Percentiles rank a stretch among this genome's conserved stretches.
Conservation (phyloP, 306 rosid species). For the Abrus pulchellus region DNA sequence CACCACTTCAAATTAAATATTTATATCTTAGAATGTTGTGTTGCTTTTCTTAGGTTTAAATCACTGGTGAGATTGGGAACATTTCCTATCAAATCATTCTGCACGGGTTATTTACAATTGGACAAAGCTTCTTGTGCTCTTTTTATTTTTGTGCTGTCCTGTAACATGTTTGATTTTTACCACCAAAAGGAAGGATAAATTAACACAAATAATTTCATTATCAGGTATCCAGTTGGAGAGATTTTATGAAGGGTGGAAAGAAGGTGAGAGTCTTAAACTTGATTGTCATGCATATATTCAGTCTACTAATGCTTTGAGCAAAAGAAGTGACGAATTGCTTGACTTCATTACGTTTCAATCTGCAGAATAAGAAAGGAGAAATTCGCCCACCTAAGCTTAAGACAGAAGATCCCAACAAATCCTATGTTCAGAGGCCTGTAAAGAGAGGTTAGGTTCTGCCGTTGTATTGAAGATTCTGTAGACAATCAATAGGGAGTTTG, state of each 20-base stretch:
- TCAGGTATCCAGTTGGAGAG: conserved; percentile 94
- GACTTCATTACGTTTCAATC: background rate
- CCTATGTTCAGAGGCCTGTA: conserved; percentile 85
- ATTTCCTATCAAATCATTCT: background rate
- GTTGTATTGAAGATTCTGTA: conserved; percentile 3
- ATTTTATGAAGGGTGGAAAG: conserved; percentile 84
- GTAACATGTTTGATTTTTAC: background rate
- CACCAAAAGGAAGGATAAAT: background rate
- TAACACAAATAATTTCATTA: background rate
- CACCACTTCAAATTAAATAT: background rate
- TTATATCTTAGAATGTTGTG: background rate
- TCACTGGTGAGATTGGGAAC: background rate
- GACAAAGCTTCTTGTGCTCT: background rate
- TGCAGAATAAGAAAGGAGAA: conserved; percentile 84
- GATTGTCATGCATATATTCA: background rate
- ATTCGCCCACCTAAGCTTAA: conserved; percentile 85
- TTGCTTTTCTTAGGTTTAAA: background rate
- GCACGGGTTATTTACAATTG: background rate
- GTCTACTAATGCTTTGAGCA: background rate
- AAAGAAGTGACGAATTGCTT: background rate
- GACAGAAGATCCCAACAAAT: conserved; percentile 86
- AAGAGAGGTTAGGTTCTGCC: conserved; percentile 66
- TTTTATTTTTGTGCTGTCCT: background rate
- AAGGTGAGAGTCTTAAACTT: conserved; percentile 60
- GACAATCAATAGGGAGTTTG: conserved; percentile 1